Percentiles rank a stretch among this genome's conserved stretches.
These are phyloP conservation scores for Novymonas esmeraldas DNA, from an alignment of 208 protist species.

Conservation along the genomic window DNA sequence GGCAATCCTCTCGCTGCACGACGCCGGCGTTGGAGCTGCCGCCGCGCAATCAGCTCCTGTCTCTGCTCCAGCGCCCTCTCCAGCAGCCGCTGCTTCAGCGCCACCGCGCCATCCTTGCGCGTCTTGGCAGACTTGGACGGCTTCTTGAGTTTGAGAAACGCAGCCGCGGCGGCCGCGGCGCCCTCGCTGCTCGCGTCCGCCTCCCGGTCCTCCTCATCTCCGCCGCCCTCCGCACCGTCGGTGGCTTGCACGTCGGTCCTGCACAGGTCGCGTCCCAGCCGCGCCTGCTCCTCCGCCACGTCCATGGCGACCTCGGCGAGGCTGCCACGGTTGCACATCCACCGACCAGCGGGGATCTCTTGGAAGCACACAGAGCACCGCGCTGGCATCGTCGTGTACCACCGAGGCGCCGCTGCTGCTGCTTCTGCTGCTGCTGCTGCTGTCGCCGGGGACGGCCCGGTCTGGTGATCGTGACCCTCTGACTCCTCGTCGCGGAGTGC, in stretches of 20 bases:
- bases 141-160: conserved; percentile 47
- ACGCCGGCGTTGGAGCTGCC: conserved; percentile 14
- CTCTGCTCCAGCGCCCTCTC: conserved; percentile 38
- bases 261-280: conserved; percentile 4
- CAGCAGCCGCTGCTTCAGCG: conserved; percentile 41
- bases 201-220: not conserved
- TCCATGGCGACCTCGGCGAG: conserved; percentile 49
- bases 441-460: not conserved
- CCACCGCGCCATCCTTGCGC: conserved; percentile 48
- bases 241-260: not conserved
- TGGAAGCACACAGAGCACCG: conserved; percentile 57
- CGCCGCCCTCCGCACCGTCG: conserved; percentile 4
- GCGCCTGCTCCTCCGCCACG: conserved; percentile 40
- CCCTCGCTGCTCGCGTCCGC: not conserved
- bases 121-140: conserved; percentile 54
- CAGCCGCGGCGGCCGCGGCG: not conserved
- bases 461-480: not conserved
- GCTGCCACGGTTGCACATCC: conserved; percentile 52
- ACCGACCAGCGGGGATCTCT: conserved; percentile 41
- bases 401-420: conserved; percentile 10
- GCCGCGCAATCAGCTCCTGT: conserved; percentile 32
- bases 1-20: conserved; percentile 4
- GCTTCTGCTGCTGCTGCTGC: not conserved
- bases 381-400: conserved; percentile 34
- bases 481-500: not conserved